Base-by-base conservation (phyloP, 2,329 filamentous ascomycete species). In the Neofusicoccum umdonicola region DNA sequence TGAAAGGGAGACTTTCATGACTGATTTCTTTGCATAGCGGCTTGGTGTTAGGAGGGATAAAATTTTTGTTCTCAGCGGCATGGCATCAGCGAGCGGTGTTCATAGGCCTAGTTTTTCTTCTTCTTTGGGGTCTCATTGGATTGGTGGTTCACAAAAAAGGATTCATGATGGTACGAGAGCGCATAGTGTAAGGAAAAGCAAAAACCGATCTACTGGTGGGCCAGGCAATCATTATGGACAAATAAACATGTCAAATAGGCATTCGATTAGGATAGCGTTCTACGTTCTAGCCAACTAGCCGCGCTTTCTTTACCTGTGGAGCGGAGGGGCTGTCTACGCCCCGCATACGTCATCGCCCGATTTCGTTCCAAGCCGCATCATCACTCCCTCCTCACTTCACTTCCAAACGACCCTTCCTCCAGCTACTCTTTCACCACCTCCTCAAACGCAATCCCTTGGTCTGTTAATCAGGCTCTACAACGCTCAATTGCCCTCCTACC, bases 311-410 rank as follows among this genome's bases (percentile, higher is more conserved):
- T 45, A 9, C 54, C n/a, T 27, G 54, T 34, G 52, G 52, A 42
- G 19, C 37, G 19, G 52, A 57, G 52, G 37, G 41, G 41, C 19
- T 34, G 13, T 34, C 27, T 22, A 61, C 60, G 62, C 62, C 52
- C 52, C 51, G 51, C 62, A 45, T 64, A 64, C 62, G 62, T 64
- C 62, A 64, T 58, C 31, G 51, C 60, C 45, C 15, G n/a, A n/a
- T 27, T 48, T 17, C 44, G 11, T 27, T n/a, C 6, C 37, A 17
- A 34, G 44, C 51, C 19, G 41, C 50, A 51, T 44, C 60, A 52
- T 52, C 50, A 39, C 52, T 27, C 37, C 37, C 6, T 61, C 52
- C 13, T 15, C 19, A 42, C 35, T 9, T 45, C 61, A 22, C 12
- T 34, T 27, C 39, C 34, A 57, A 35, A 42, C 42, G 19, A 35